Base-by-base conservation (phyloP, 257 asterid genomes). In the Primulina tabacum region DNA sequence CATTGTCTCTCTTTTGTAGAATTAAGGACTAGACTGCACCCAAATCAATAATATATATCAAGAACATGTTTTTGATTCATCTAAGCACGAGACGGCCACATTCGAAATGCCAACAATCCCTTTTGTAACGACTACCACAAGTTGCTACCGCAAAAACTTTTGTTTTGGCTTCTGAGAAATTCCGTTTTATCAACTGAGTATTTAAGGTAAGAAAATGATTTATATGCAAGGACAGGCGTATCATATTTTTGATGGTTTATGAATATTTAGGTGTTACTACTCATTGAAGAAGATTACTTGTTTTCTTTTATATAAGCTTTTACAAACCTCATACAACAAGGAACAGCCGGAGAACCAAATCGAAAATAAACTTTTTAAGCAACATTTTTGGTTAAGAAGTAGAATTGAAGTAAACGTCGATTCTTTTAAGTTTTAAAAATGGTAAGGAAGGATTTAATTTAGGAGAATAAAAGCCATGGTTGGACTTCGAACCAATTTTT, bases 51-150 rank as follows among this genome's bases (percentile, higher is more conserved):
- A 20, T 62, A 34, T 61, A 33, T 40, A 56, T 73, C 61, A 60
- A 59, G 24, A 55, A 50, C 34, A 10, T 8, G 71, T 55, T 61
- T 62, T 67, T 72, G n/a, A 56, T 57, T 29, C 34, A 29, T 56
- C 43, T 32, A 67, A 71, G 65, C 74, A 61, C 71, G 18, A 65
- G 56, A n/a, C 30, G 43, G 71, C 76, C 61, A 63, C 63, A 59
- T 65, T 60, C 40, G 71, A 65, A 10, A 16, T 67, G 62, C 52
- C 67, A 63, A 64, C 47, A 30, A 14, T 60, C 61, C 28, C 21
- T 5, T 69, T 24, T 26, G 21, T 7, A 40, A 34, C 16, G 59
- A 59, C 71, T 34, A 55, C 24, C 12, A 59, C 38, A 59, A 72
- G 50, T 38, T 67, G 69, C 71, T 30, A 55, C 56, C 26, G 50